Evolutionary conservation across 2,329 filamentous ascomycete species (phyloP), one percentile per base, ranked within the genome.

Genomic region (Penicillium sp.): DNA sequence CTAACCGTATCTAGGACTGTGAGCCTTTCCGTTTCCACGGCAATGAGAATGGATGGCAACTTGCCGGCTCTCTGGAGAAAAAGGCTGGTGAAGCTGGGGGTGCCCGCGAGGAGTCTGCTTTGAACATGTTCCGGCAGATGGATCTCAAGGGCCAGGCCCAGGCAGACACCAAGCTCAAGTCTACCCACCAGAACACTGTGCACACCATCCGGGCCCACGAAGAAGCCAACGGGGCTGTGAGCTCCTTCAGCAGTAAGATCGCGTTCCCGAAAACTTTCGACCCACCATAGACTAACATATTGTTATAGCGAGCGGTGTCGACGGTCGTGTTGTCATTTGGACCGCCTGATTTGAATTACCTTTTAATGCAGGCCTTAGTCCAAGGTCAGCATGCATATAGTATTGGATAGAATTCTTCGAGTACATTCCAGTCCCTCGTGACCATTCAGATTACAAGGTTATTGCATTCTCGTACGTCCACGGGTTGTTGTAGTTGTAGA

Each of bases 51-150:
- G 92, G 93, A 43, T 99, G 94, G 94, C 84, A 91, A 70, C 79
- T 97, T 38, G 84, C 83, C 36, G 92, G 92, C 33, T 88, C 90
- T 4, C 79, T 97, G 60, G 92, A 97, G 78, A 80, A 81, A 48
- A 92, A 92, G 77, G 81, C 84, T 49, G 79, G 82, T 5, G 80
- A 84, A 41, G 74, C 81, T 54, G 78, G 76, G 2, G 86, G 83
- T 57, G 79, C 80, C 58, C 84, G 89, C 33, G 94, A 97, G 76
- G 94, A 97, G 75, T 94, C 90, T 63, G 94, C 94, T 25, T 80
- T 97, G 74, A 96, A 97, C 77, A 96, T 97, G 91, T 99, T 99
- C 80, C 86, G 87, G 69, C 92, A 97, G 80, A 97, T 99, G 94
- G 94, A 99, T 76, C 82, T 99, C 64, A 96, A 94, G 82, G 94